Evolutionary conservation across 768 basidiomycete species (phyloP).

Genomic region (Sporobolomyces roseus): DNA sequence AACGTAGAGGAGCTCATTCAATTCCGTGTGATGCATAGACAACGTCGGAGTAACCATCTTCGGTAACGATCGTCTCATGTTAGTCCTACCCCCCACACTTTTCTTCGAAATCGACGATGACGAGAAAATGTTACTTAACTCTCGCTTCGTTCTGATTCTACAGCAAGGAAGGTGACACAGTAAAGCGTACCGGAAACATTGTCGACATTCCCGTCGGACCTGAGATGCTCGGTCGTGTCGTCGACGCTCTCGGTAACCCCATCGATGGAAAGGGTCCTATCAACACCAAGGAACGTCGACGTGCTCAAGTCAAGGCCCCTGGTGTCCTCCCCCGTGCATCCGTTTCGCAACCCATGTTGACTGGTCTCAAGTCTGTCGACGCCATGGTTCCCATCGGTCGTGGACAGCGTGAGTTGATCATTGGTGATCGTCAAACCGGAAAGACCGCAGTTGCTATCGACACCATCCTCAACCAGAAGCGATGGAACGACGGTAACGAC

Average conservation of each 20-base stretch:
- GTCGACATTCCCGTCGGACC: constrained; percentile 99
- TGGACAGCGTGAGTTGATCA: constrained; percentile 99
- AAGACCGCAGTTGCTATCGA: constrained; percentile 99
- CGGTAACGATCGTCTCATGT: constrained; percentile 52
- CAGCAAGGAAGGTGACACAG: constrained; percentile 99
- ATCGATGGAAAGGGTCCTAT: constrained; percentile 99
- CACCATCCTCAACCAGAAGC: constrained; percentile 99
- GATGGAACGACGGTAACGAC: constrained; percentile 97
- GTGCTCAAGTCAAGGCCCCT: constrained; percentile 97
- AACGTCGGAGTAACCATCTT: constrained; percentile 99
- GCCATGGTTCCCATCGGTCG: constrained; percentile 99
- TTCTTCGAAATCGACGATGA: background rate
- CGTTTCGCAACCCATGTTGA: constrained; percentile 98
- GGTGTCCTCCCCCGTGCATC: constrained; percentile 99
- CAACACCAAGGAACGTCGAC: constrained; percentile 84
- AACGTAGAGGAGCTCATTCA: too few species aligned
- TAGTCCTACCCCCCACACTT: background rate
- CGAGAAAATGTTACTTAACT: background rate
- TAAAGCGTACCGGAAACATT: constrained; percentile 99
- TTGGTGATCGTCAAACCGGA: constrained; percentile 99
- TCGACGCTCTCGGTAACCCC: constrained; percentile 98
- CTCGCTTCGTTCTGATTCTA: constrained; percentile 66
- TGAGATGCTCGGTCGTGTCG: constrained; percentile 94
- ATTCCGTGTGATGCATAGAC: constrained; percentile 49
- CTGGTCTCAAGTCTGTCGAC: constrained; percentile 99